These are phyloP conservation scores for Gossypioides kirkii DNA, from an alignment of 345 rosid genomes.

Conservation along the genomic window DNA sequence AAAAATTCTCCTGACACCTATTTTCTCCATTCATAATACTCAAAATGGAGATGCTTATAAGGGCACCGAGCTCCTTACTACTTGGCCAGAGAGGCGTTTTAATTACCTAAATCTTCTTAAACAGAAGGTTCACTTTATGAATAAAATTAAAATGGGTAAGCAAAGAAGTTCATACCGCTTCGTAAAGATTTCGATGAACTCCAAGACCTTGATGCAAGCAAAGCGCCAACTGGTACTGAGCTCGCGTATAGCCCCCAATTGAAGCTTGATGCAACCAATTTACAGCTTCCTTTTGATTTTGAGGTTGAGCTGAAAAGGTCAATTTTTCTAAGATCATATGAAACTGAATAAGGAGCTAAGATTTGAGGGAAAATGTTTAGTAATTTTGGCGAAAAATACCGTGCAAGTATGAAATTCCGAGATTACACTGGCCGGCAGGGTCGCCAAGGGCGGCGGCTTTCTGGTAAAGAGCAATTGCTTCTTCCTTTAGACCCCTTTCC, in stretches of 20 bases:
- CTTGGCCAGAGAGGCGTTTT: background rate
- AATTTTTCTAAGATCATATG: background rate
- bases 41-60: no score
- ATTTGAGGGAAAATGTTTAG: background rate
- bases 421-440: slow-evolving; percentile 70
- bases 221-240: slow-evolving; percentile 89
- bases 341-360: slow-evolving; percentile 1
- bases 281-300: slow-evolving; percentile 51
- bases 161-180: slow-evolving; percentile 50
- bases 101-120: background rate
- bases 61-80: background rate
- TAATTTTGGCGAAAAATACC: slow-evolving; percentile 29
- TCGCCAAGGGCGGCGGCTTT: slow-evolving; percentile 85
- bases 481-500: slow-evolving; percentile 59
- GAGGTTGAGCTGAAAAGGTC: slow-evolving; percentile 54
- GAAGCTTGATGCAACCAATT: slow-evolving; percentile 66
- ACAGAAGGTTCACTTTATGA: background rate
- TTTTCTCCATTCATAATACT: no score
- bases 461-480: slow-evolving; percentile 48
- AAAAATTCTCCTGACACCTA: no score
- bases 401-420: slow-evolving; percentile 75
- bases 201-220: slow-evolving; percentile 72
- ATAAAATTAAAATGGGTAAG: slow-evolving; percentile 3
- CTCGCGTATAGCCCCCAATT: slow-evolving; percentile 59
- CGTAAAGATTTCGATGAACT: slow-evolving; percentile 41